Evolutionary conservation across 108 stramenopile species (phyloP), one percentile per base, ranked within the genome.

Genomic region (Skeletonema grethae): DNA sequence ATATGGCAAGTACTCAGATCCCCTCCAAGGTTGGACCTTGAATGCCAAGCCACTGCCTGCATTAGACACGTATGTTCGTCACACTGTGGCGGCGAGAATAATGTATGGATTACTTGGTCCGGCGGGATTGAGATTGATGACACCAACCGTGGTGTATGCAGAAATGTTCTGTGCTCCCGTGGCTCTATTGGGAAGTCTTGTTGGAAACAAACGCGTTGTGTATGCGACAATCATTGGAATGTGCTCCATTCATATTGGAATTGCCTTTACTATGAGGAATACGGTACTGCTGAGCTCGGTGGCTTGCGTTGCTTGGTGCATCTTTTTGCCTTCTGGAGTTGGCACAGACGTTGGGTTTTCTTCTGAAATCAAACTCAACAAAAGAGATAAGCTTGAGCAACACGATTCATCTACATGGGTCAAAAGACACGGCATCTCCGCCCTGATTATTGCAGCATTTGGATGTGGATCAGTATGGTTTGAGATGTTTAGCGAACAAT

Each of bases 31-130:
- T 39, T 95, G 94, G 94, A 82, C 88, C 3, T 84, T 83, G 48
- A 56, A 82, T 64, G 87, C 91, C 7, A 65, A 85, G 30, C 90
- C 90, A 22, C 69, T 95, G 6, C 87, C 91, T 4, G 94, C 94
- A 12, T 71, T 95, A 43, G 94, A 95, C 61, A 91, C 91, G 25
- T 95, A 95, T 67, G 80, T 89, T 4, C 76, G 94, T 7, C 91
- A 95, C 59, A 95, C 91, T 7, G 46, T 84, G 7, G 72, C 36
- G 12, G 94, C 94, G 5, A 75, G 87, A 57, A 88, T 88, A 46
- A 57, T 92, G 75, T 95, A 95, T 69, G 90, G 85, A 8, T 63
- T 91, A 0, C 66, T 95, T 5, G 88, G 89, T 7, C 94, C 94
- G 2, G n/a, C 48, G 22, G 91, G 90, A 8, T 74, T 95, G 66